Evolutionary conservation across 441 rosid species (phyloP).

Genomic region (Pelargonium australe): DNA sequence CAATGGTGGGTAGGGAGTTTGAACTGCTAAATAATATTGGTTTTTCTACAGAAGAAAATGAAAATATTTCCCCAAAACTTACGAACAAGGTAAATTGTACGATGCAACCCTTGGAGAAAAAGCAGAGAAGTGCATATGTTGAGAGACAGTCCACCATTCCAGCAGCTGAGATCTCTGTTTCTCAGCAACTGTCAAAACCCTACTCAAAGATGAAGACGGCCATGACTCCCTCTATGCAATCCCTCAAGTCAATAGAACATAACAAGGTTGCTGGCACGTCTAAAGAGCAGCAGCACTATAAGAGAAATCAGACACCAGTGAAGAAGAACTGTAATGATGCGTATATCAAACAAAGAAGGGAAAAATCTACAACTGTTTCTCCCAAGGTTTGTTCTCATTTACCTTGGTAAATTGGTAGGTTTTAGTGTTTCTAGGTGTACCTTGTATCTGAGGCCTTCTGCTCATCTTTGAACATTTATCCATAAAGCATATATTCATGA

Average conservation of each 20-base stretch:
- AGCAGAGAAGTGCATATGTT: conserved; percentile 18
- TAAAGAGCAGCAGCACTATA: conserved; percentile 34
- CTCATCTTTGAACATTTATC: neutral
- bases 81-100: conserved; percentile 27
- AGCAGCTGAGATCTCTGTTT: conserved; percentile 20
- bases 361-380: conserved; percentile 17
- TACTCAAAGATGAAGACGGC: conserved; percentile 26
- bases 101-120: conserved; percentile 20
- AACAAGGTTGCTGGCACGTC: conserved; percentile 26
- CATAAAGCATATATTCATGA: neutral
- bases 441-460: neutral
- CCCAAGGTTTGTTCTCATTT: conserved; percentile 26
- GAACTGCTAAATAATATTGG: conserved; percentile 20
- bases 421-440: neutral
- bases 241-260: conserved; percentile 28
- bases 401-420: neutral
- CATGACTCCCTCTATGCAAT: conserved; percentile 31
- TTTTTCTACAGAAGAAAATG: conserved; percentile 20
- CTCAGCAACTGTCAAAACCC: conserved; percentile 27
- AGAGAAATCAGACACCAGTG: conserved; percentile 28
- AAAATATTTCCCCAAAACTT: conserved; percentile 16
- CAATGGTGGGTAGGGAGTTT: conserved; percentile 16
- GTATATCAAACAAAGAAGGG: conserved; percentile 36
- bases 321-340: conserved; percentile 30
- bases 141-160: conserved; percentile 20